Percentiles rank a stretch among this genome's conserved stretches.
Conservation (phyloP, 192 early-diverging fungal genomes). For the Glomus cerebriforme region DNA sequence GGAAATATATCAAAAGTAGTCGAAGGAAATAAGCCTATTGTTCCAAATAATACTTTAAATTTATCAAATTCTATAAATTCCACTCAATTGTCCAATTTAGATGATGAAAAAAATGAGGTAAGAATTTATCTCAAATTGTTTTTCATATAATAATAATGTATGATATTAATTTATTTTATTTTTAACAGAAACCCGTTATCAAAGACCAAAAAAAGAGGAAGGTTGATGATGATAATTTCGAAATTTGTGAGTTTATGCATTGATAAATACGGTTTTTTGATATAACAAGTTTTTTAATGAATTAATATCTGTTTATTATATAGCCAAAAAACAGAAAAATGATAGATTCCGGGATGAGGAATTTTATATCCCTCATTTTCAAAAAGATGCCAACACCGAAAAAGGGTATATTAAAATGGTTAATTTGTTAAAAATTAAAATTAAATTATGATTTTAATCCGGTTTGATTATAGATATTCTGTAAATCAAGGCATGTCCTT, state of each 20-base stretch:
- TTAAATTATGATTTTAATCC: not conserved
- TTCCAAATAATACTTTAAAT: not conserved
- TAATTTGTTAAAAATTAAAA: not conserved
- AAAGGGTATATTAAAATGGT: slow-evolving; percentile 59
- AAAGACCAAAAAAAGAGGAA: not conserved
- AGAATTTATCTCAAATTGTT: not conserved
- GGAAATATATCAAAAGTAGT: slow-evolving; percentile 41
- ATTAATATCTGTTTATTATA: slow-evolving; percentile 20
- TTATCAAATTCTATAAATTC: not conserved
- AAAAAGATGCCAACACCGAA: slow-evolving; percentile 86
- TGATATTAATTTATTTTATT: not conserved
- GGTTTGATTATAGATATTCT: slow-evolving; percentile 45
- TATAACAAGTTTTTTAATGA: not conserved
- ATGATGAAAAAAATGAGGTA: not conserved
- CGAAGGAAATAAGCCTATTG: not conserved
- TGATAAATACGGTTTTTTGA: not conserved
- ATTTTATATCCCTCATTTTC: slow-evolving; percentile 87
- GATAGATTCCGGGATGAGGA: slow-evolving; percentile 73
- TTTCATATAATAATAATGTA: not conserved
- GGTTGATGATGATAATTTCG: not conserved
- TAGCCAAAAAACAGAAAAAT: slow-evolving; percentile 38
- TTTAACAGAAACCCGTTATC: not conserved
- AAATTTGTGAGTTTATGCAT: not conserved
- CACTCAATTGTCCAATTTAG: not conserved
- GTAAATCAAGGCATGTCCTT: slow-evolving; percentile 74